phyloP scores from a whole-genome alignment of 164 flowering plant species.

The Chimonanthus praecox region DNA sequence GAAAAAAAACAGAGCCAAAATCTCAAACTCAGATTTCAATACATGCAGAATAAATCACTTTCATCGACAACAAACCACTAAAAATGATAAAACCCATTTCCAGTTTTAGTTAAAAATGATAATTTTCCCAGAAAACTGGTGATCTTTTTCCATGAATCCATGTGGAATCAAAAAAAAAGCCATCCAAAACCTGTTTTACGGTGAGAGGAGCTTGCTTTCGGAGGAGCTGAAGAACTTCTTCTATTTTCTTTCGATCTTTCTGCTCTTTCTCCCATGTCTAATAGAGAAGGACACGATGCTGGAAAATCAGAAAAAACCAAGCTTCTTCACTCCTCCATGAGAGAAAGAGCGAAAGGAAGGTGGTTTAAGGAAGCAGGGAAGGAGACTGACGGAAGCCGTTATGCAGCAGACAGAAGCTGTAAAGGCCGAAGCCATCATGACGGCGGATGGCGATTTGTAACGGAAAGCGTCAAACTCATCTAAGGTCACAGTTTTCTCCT shows the following conservation, averaged over 20 bases:
- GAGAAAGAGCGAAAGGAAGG: constrained; percentile 11
- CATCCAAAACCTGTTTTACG: constrained; percentile 56
- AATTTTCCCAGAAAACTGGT: no score
- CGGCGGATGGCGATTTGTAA: constrained; percentile 10
- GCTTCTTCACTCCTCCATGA: background rate
- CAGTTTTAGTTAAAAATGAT: no score
- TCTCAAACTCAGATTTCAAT: no score
- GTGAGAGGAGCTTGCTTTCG: constrained; percentile 74
- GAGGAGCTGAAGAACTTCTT: constrained; percentile 62
- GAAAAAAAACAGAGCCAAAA: background rate
- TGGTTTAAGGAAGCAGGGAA: background rate
- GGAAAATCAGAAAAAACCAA: background rate
- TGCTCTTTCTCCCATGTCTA: constrained; percentile 57
- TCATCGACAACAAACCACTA: no score
- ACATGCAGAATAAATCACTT: no score
- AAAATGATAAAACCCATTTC: no score
- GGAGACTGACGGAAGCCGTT: constrained; percentile 25
- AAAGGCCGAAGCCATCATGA: constrained; percentile 3
- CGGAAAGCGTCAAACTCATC: constrained; percentile 8
- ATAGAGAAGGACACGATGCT: background rate
- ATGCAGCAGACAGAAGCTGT: constrained; percentile 2
- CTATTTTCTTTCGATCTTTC: constrained; percentile 36
- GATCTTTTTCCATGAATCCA: background rate
- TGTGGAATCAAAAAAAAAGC: background rate
- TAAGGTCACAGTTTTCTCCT: background rate